These are phyloP conservation scores for Aspergillus indologenus DNA, from an alignment of 495 filamentous ascomycete species.

Conservation along the genomic window DNA sequence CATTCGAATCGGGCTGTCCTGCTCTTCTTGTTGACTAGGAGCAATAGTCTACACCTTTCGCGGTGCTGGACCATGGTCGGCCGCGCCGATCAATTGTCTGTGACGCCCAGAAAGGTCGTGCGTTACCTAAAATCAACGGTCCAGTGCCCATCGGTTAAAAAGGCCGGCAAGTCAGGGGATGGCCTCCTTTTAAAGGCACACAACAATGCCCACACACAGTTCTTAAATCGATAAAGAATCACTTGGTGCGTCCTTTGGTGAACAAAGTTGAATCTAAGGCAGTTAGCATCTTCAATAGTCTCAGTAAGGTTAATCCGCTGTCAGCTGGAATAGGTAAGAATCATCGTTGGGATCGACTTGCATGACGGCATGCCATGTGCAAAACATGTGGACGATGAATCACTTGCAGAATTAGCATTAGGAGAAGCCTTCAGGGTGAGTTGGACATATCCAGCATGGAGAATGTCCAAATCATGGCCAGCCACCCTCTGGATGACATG, in stretches of 20 bases:
- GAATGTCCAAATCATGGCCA: neutral
- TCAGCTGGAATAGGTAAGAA: neutral
- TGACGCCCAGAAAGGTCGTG: neutral
- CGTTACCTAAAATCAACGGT: constrained; percentile 1
- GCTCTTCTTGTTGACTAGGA: neutral
- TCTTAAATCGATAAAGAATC: neutral
- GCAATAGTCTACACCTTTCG: neutral
- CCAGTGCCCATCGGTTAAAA: neutral
- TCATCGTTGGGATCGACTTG: neutral
- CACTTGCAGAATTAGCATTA: neutral
- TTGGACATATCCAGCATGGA: neutral
- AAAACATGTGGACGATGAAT: neutral
- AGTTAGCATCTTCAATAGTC: neutral
- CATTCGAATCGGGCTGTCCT: neutral
- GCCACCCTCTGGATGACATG: neutral
- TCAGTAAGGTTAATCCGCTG: neutral
- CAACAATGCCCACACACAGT: neutral
- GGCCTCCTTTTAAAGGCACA: neutral
- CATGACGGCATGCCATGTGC: neutral
- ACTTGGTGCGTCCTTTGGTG: neutral
- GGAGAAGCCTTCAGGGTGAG: neutral
- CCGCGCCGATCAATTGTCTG: neutral
- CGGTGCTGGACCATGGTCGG: neutral
- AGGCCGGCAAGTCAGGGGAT: neutral
- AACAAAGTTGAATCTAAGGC: neutral